These are phyloP conservation scores for Candida oleophila DNA, from an alignment of 805 yeast species.

Conservation along the genomic window DNA sequence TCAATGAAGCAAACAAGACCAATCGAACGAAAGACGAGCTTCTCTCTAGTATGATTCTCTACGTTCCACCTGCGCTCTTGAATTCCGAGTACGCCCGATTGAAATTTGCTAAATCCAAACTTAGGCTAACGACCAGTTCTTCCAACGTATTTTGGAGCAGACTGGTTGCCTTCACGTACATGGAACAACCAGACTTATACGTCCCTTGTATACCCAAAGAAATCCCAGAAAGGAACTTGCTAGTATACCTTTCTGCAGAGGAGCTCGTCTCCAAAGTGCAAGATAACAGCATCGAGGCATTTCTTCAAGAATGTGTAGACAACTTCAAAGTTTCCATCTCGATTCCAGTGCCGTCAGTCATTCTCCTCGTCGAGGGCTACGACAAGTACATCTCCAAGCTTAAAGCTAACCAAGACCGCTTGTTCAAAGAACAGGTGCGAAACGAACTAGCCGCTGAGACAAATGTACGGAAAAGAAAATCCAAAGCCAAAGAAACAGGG, in stretches of 20 bases:
- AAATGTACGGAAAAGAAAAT: not conserved
- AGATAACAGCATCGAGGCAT: slow-evolving; percentile 10
- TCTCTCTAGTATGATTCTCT: slow-evolving; percentile 48
- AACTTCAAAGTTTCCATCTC: not conserved
- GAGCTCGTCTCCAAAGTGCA: slow-evolving; percentile 33
- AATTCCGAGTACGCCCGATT: slow-evolving; percentile 18
- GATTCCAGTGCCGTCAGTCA: slow-evolving; percentile 16
- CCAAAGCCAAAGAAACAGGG: not conserved
- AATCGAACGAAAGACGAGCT: slow-evolving; percentile 50
- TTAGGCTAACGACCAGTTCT: slow-evolving; percentile 13
- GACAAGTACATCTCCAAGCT: slow-evolving; percentile 47
- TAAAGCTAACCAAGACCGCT: slow-evolving; percentile 44
- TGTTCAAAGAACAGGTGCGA: slow-evolving; percentile 39
- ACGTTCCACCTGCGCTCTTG: slow-evolving; percentile 36
- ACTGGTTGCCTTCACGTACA: slow-evolving; percentile 47
- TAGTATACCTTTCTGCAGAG: slow-evolving; percentile 47
- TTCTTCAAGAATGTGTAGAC: slow-evolving; percentile 2
- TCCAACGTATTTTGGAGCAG: slow-evolving; percentile 57
- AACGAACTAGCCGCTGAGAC: slow-evolving; percentile 16
- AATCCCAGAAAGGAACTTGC: slow-evolving; percentile 42
- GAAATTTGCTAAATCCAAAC: slow-evolving; percentile 11
- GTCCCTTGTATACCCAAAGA: slow-evolving; percentile 48
- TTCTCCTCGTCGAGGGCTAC: slow-evolving; percentile 49
- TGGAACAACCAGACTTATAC: slow-evolving; percentile 48
- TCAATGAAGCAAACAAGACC: slow-evolving; percentile 34